Evolutionary conservation across 2,329 filamentous ascomycete genomes (phyloP), one percentile per base, ranked within the genome.

Genomic region (Verticillium alfalfae): DNA sequence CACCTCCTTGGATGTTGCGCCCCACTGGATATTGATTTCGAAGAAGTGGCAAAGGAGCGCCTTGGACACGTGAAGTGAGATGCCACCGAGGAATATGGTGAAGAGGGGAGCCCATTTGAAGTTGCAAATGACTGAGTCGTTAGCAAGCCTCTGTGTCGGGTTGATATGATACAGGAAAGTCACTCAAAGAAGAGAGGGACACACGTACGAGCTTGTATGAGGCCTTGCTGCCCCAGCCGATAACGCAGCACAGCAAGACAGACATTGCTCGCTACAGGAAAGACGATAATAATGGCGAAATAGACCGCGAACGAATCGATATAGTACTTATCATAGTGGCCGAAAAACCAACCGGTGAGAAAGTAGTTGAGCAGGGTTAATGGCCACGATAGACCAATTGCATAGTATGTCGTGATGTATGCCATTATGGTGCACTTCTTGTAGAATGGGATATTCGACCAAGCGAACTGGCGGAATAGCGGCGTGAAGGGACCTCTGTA

Each of bases 331-430:
- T 88, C 86, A 52, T 88, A 77, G 60, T 85, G 78, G 36, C 87
- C 88, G 68, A 88, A 86, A 76, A 83, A 90, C 84, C 87, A 90
- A 41, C 89, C 89, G 61, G 90, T 79, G 54, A 89, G 74, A 72
- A 91, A 85, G 73, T 91, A 92, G 73, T 91, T 92, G 62, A 84
- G 74, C 1, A 87, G 70, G 0, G 88, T 89, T 60, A 91, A 77
- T 22, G 88, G 76, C 78, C 88, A 86, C 5, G 87, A 84, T 1
- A 84, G 84, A 3, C 84, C 88, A 63, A 92, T 85, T 22, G 88
- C 89, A 68, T 89, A 90, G 75, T 90, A 90, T 7, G 88, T 89
- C 66, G 85, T 86, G 66, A 90, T 86, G 72, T 90, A 90, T 2
- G 87, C 85, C 68, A 91, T 76, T 70, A 91, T 89, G 52, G 87